Percentiles rank a stretch among this genome's conserved stretches.
phyloP scores from a whole-genome alignment of 768 basidiomycete species.

The Phaffia tasmanica region DNA sequence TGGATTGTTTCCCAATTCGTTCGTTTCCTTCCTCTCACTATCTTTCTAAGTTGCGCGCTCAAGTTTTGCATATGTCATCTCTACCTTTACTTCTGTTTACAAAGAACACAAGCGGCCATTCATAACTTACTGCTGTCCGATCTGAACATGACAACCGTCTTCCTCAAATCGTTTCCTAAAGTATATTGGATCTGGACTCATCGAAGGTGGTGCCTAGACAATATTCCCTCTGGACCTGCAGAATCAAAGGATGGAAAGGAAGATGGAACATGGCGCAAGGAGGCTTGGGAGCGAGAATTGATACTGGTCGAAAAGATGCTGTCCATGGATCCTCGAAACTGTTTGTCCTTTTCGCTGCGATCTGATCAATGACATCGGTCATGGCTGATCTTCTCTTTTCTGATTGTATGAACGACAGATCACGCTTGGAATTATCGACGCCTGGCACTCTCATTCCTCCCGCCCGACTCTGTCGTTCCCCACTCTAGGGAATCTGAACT shows the following conservation, averaged over 20 bases:
- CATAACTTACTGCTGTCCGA: constrained; percentile 61
- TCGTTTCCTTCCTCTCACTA: constrained; percentile 23
- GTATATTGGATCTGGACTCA: constrained; percentile 99
- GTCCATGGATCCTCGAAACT: constrained; percentile 81
- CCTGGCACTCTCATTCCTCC: constrained; percentile 45
- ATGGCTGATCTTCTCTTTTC: constrained; percentile 1
- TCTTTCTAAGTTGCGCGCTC: not conserved
- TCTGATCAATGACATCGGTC: not conserved
- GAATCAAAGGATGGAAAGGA: not conserved
- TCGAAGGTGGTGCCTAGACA: constrained; percentile 83
- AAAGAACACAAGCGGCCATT: constrained; percentile 51
- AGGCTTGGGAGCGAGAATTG: constrained; percentile 75
- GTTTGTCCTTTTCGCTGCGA: constrained; percentile 45
- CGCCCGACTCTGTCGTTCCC: constrained; percentile 19
- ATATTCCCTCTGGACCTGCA: constrained; percentile 61
- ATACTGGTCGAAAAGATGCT: constrained; percentile 85
- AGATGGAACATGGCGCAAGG: constrained; percentile 55
- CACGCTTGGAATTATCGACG: constrained; percentile 91
- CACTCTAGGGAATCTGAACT: constrained; percentile 56
- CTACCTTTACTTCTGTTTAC: not conserved
- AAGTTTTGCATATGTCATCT: not conserved
- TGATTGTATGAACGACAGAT: constrained; percentile 45
- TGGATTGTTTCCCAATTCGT: constrained; percentile 62
- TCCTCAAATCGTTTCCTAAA: constrained; percentile 77
- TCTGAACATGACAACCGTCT: constrained; percentile 63